phyloP scores from a whole-genome alignment of 2,329 filamentous ascomycete species.

The Fusarium tupiense region DNA sequence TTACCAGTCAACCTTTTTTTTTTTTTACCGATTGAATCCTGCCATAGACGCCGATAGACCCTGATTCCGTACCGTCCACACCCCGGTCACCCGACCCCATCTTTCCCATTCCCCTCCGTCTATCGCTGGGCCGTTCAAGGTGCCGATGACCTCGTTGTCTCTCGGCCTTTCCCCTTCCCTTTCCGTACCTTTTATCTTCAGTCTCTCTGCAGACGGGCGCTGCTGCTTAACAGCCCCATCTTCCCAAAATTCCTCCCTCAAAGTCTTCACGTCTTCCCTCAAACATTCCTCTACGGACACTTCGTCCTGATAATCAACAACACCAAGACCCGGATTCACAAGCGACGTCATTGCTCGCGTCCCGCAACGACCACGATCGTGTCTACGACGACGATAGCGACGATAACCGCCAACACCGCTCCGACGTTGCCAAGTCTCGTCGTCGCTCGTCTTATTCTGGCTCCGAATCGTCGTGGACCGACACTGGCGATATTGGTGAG shows the following conservation, averaged over 20 bases:
- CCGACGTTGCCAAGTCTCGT: slow-evolving; percentile 15
- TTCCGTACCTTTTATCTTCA: slow-evolving; percentile 48
- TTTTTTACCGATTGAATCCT: slow-evolving; percentile 15
- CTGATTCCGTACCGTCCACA: slow-evolving; percentile 34
- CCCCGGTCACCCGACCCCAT: slow-evolving; percentile 46
- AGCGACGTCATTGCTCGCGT: slow-evolving; percentile 49
- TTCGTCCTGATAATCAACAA: slow-evolving; percentile 55
- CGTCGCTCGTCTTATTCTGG: slow-evolving; percentile 57
- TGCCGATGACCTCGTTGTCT: slow-evolving; percentile 44
- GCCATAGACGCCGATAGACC: slow-evolving; percentile 26
- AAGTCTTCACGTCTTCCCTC: slow-evolving; percentile 75
- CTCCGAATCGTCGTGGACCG: slow-evolving; percentile 84
- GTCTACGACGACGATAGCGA: slow-evolving; percentile 57
- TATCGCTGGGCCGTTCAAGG: slow-evolving; percentile 42
- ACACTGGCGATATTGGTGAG: slow-evolving; percentile 94
- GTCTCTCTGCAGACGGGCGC: slow-evolving; percentile 68
- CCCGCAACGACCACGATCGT: slow-evolving; percentile 53
- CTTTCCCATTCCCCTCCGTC: slow-evolving; percentile 38
- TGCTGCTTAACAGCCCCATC: slow-evolving; percentile 79
- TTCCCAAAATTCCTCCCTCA: slow-evolving; percentile 86
- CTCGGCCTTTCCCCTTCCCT: slow-evolving; percentile 36
- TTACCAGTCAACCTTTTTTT: slow-evolving; percentile 4
- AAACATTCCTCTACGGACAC: slow-evolving; percentile 87
- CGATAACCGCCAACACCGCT: slow-evolving; percentile 47
- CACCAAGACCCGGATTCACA: slow-evolving; percentile 54